Evolutionary conservation across 1,284 basidiomycete species (phyloP), one percentile per base, ranked within the genome.

Genomic region (Mycena citricolor): DNA sequence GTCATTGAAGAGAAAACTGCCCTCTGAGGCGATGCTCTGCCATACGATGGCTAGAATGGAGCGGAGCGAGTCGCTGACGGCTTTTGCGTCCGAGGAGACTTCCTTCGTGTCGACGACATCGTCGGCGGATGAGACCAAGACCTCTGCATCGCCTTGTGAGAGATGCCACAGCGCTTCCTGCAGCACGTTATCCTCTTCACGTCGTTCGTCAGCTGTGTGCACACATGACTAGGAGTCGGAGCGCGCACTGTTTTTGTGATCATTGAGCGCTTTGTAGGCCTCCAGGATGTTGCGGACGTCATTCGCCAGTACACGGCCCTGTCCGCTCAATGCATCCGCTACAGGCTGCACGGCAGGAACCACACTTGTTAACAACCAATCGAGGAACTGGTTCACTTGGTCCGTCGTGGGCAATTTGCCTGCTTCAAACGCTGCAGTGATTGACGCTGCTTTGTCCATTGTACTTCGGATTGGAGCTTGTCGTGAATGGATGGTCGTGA

Each of bases 81-180:
- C 67, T 2, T 69, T 54, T 34, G 77, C 60, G 40, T 86, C 83
- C 0, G 64, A 58, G 0, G 68, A 57, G 0, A 70, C 75, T 35
- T 76, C 66, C 20, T 74, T 68, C 6, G 65, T 62, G 38, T 74
- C 61, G 29, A 69, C 56, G n/a, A 69, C 55, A 13, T 60, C 52
- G 12, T 58, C 56, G 14, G 63, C 59, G 8, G 57, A 61, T 3
- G 72, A 66, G 1, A 62, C 58, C 8, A 68, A 59, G 29, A 74
- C 48, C 43, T 83, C 8, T 6, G 6, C 13, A 23, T 51, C 44
- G 13, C 70, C 74, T 52, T 79, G 66, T 1, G 71, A 67, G 20
- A 86, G 62, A 49, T 82, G 77, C 74, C 76, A 84, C 16, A 85
- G 59, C 7, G 77, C 77, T 42, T 81, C 65, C 54, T 86, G 83